Conservation (phyloP, 192 early-diverging fungal genomes). For the Physocladia obscura region DNA sequence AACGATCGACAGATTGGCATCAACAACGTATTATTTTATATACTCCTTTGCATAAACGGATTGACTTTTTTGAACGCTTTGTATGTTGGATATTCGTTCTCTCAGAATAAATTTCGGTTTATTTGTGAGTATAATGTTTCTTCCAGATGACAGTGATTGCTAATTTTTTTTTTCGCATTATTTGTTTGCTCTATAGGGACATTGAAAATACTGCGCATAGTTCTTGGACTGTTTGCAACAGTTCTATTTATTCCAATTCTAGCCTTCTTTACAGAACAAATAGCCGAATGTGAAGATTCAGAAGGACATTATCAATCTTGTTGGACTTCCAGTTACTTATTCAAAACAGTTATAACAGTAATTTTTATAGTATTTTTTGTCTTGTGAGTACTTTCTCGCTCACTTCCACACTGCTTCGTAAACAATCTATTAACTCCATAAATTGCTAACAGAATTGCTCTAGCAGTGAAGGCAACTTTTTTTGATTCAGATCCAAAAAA, state of each 20-base stretch:
- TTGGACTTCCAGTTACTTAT: slow-evolving; percentile 24
- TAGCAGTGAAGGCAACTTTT: slow-evolving; percentile 42
- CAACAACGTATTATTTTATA: slow-evolving; percentile 16
- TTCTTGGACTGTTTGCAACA: slow-evolving; percentile 42
- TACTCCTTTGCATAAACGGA: slow-evolving; percentile 24
- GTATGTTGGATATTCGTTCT: slow-evolving; percentile 48
- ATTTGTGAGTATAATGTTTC: slow-evolving; percentile 32
- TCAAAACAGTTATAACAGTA: slow-evolving; percentile 29
- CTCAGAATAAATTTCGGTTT: slow-evolving; percentile 43
- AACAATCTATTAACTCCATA: background rate
- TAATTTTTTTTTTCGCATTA: background rate
- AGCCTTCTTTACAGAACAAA: slow-evolving; percentile 26
- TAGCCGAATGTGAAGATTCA: slow-evolving; percentile 16
- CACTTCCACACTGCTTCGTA: background rate
- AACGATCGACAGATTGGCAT: slow-evolving; percentile 19
- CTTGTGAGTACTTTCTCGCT: slow-evolving; percentile 1
- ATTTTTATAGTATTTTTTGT: slow-evolving; percentile 38
- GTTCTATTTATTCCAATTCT: slow-evolving; percentile 40
- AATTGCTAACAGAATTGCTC: slow-evolving; percentile 27
- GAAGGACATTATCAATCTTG: slow-evolving; percentile 5
- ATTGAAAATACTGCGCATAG: slow-evolving; percentile 38
- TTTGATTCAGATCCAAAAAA: slow-evolving; percentile 47
- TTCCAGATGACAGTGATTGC: background rate
- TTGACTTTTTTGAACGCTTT: slow-evolving; percentile 35
- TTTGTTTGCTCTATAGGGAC: slow-evolving; percentile 31